These are phyloP conservation scores for Pyrenula massariospora DNA, from an alignment of 495 filamentous ascomycete species.

Conservation along the genomic window DNA sequence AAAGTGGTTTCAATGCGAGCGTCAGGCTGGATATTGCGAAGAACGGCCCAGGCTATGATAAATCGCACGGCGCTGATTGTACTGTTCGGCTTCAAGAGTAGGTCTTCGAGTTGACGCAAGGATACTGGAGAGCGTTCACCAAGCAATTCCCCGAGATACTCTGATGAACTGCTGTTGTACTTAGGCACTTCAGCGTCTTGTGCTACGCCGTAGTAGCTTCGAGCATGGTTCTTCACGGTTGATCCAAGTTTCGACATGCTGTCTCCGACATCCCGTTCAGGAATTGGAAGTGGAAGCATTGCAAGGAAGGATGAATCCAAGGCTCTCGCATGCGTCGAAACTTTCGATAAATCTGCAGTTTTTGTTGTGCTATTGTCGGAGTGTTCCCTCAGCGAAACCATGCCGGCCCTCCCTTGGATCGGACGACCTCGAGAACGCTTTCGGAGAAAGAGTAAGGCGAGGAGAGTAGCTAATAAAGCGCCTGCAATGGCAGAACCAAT, in stretches of 20 bases:
- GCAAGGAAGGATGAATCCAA: slow-evolving; percentile 1
- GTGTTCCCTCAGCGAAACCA: background rate
- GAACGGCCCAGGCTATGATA: slow-evolving; percentile 17
- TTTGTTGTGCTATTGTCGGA: slow-evolving; percentile 5
- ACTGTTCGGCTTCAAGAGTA: slow-evolving; percentile 15
- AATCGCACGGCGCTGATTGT: slow-evolving; percentile 14
- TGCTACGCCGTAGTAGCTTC: slow-evolving; percentile 21
- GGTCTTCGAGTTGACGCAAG: background rate
- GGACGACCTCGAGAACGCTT: background rate
- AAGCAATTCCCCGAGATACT: background rate
- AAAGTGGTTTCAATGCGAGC: slow-evolving; percentile 8
- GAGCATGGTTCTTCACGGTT: slow-evolving; percentile 24
- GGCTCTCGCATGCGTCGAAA: background rate
- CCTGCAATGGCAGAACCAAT: slow-evolving; percentile 11
- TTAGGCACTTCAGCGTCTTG: slow-evolving; percentile 6
- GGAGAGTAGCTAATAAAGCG: slow-evolving; percentile 9
- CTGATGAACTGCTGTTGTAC: slow-evolving; percentile 9
- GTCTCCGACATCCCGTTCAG: slow-evolving; percentile 17
- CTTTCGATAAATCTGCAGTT: slow-evolving; percentile 12
- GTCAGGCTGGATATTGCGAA: slow-evolving; percentile 10
- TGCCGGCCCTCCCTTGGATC: background rate
- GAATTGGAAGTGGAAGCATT: slow-evolving; percentile 10
- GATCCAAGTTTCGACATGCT: slow-evolving; percentile 18
- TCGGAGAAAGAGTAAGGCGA: slow-evolving; percentile 6
- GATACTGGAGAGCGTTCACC: slow-evolving; percentile 7